phyloP scores from a whole-genome alignment of 192 early-diverging fungal genomes.

The Backusella macrospora region DNA sequence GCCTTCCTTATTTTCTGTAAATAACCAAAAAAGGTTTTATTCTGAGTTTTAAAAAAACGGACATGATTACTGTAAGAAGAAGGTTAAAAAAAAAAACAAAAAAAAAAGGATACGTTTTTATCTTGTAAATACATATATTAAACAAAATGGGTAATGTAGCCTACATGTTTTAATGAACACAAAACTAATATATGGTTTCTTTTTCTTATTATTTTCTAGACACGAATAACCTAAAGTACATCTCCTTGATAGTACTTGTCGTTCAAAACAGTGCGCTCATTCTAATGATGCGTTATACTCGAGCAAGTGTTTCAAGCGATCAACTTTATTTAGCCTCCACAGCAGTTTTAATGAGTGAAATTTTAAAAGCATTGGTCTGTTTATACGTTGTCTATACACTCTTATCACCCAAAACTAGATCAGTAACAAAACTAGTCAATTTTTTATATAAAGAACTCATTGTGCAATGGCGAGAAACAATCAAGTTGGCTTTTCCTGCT shows the following conservation, averaged over 20 bases:
- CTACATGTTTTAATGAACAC: too few species aligned
- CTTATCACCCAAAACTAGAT: conserved; percentile 31
- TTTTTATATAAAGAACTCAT: conserved; percentile 56
- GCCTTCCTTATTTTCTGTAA: too few species aligned
- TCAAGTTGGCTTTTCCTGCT: conserved; percentile 87
- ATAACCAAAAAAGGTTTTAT: too few species aligned
- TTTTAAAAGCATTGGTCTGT: conserved; percentile 73
- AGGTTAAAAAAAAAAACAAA: too few species aligned
- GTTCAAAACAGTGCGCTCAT: conserved; percentile 87
- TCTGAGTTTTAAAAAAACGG: too few species aligned
- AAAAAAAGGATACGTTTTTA: too few species aligned
- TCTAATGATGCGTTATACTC: conserved; percentile 90
- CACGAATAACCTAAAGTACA: conserved; percentile 59
- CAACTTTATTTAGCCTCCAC: conserved; percentile 75
- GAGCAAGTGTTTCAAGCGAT: conserved; percentile 41
- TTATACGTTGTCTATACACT: conserved; percentile 32
- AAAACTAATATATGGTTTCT: not conserved
- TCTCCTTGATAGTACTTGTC: conserved; percentile 81
- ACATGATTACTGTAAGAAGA: too few species aligned
- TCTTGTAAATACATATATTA: too few species aligned
- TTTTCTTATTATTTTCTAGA: not conserved
- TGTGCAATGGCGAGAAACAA: conserved; percentile 59
- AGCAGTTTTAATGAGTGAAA: conserved; percentile 86
- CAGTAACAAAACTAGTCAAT: conserved; percentile 29
- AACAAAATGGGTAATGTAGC: too few species aligned